Evolutionary conservation across 2,329 filamentous ascomycete species (phyloP).

Genomic region (Ascochyta koolunga): DNA sequence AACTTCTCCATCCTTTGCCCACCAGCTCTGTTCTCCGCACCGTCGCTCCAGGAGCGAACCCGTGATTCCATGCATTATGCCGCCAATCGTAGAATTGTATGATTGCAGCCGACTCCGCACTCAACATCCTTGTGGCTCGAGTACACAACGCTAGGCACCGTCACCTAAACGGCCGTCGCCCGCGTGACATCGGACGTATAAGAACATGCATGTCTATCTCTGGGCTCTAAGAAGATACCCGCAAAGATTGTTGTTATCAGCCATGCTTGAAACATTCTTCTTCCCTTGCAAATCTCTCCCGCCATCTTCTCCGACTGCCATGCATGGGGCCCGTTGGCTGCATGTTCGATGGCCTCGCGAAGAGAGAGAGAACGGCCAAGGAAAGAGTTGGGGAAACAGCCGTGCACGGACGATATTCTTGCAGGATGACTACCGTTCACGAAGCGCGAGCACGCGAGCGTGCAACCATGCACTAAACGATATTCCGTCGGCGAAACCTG

Average conservation of each 20-base stretch:
- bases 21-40: not conserved
- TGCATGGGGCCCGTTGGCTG: too few species aligned
- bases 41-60: not conserved
- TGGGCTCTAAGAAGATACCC: not conserved
- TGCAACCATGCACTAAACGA: not conserved
- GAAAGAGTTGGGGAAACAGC: not conserved
- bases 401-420: not conserved
- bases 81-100: slow-evolving; percentile 15
- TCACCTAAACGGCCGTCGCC: slow-evolving; percentile 5
- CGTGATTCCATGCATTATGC: slow-evolving; percentile 1
- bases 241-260: too few species aligned
- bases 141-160: slow-evolving; percentile 10
- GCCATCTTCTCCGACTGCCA: too few species aligned
- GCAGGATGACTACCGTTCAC: slow-evolving; percentile 8
- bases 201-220: not conserved
- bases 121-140: slow-evolving; percentile 14
- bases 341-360: not conserved
- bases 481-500: not conserved
- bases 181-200: slow-evolving; percentile 10
- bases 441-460: slow-evolving; percentile 1
- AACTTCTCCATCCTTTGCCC: not conserved
- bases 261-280: too few species aligned
- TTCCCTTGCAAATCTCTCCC: too few species aligned
- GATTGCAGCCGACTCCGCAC: slow-evolving; percentile 15
- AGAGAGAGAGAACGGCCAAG: not conserved